phyloP scores from a whole-genome alignment of 2,329 filamentous ascomycete genomes.

The Blumeria hordei region DNA sequence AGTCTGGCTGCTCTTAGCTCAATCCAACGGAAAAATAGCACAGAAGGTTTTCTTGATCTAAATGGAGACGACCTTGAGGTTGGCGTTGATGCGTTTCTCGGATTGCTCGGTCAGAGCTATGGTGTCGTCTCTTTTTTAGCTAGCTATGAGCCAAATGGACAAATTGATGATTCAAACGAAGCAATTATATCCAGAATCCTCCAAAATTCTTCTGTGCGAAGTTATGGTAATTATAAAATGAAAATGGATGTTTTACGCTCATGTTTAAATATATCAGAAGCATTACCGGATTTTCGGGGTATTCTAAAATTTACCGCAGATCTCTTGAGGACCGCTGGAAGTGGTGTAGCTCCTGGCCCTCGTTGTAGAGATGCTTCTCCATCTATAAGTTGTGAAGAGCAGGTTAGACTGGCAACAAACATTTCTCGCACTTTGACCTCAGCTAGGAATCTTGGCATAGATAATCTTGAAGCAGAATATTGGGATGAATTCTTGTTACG shows the following conservation, averaged over 20 bases:
- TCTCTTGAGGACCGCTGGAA: conserved; percentile 59
- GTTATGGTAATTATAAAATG: conserved; percentile 54
- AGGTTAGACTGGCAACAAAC: conserved; percentile 60
- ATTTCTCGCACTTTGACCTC: conserved; percentile 63
- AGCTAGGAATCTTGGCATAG: conserved; percentile 49
- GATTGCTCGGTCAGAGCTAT: conserved; percentile 35
- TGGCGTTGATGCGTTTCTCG: conserved; percentile 39
- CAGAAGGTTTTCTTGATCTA: conserved; percentile 32
- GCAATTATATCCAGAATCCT: conserved; percentile 32
- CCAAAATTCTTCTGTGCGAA: conserved; percentile 29
- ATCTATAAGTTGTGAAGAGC: conserved; percentile 55
- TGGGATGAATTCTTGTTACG: conserved; percentile 94
- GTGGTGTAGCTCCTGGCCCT: conserved; percentile 49
- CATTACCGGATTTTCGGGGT: conserved; percentile 71
- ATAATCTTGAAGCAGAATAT: conserved; percentile 54
- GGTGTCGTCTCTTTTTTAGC: conserved; percentile 24
- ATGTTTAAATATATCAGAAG: conserved; percentile 88
- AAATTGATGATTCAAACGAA: conserved; percentile 24
- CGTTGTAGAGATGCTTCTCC: conserved; percentile 45
- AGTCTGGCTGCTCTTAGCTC: conserved; percentile 52
- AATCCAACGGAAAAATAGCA: conserved; percentile 23
- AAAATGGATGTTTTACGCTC: conserved; percentile 72
- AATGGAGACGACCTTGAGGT: conserved; percentile 39
- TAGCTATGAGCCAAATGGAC: conserved; percentile 2
- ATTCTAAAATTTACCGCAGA: conserved; percentile 75